Evolutionary conservation across 306 rosid species (phyloP).

Genomic region (Pyrus pyrifolia): DNA sequence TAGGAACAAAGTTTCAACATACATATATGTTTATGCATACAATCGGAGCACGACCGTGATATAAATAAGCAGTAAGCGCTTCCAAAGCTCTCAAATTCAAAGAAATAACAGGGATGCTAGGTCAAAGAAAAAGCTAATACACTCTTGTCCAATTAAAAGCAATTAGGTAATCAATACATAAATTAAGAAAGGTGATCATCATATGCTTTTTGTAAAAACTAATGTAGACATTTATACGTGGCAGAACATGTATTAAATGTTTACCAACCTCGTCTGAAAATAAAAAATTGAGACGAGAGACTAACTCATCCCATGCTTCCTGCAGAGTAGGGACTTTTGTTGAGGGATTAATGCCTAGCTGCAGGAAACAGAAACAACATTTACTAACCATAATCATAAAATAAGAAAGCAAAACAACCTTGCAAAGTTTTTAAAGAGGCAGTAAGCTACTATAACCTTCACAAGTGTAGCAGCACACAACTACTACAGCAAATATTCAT

Average conservation of each 20-base stretch:
- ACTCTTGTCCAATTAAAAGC: background rate
- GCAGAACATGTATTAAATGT: slow-evolving; percentile 1
- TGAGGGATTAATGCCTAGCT: slow-evolving; percentile 55
- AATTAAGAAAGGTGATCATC: background rate
- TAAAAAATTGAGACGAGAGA: slow-evolving; percentile 36
- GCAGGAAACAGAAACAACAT: slow-evolving; percentile 23
- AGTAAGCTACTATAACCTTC: background rate
- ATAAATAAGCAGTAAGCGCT: background rate
- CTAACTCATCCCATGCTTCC: slow-evolving; percentile 56
- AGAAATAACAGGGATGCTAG: background rate
- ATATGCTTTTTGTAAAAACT: background rate
- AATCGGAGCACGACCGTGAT: background rate
- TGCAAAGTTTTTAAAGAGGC: background rate
- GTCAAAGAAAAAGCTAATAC: background rate
- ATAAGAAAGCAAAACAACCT: background rate
- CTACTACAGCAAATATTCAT: background rate
- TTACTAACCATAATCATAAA: slow-evolving; percentile 4
- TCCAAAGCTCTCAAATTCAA: background rate
- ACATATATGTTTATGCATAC: background rate
- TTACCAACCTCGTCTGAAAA: slow-evolving; percentile 74
- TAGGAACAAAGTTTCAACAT: background rate
- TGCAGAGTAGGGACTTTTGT: slow-evolving; percentile 37
- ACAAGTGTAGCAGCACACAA: background rate
- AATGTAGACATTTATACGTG: background rate
- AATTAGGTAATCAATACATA: background rate